phyloP scores from a whole-genome alignment of 2,329 filamentous ascomycete species.

The Akanthomyces dipterigenus region DNA sequence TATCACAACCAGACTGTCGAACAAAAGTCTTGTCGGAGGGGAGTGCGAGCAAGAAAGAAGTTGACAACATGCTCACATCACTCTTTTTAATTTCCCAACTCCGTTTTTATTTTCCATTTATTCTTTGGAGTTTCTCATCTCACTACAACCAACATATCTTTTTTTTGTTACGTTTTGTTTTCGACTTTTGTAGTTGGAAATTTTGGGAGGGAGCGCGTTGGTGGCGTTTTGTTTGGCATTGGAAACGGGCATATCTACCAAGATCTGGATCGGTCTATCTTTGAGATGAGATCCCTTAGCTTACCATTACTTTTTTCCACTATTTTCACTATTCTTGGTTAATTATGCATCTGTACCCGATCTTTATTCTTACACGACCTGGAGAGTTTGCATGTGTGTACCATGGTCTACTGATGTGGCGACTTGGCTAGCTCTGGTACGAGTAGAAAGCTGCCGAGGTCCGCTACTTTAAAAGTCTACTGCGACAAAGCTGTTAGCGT shows the following conservation, averaged over 20 bases:
- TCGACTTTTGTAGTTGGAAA: not conserved
- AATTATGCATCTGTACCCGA: not conserved
- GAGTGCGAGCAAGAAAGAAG: not conserved
- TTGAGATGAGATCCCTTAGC: not conserved
- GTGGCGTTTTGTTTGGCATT: constrained; percentile 8
- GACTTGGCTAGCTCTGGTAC: not conserved
- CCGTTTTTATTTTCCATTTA: constrained; percentile 2
- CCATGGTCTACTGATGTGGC: not conserved
- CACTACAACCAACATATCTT: not conserved
- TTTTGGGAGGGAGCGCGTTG: not conserved
- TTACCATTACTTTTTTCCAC: not conserved
- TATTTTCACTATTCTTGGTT: not conserved
- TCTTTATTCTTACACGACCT: too few species aligned
- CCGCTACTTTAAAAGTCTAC: too few species aligned
- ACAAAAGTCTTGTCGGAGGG: not conserved
- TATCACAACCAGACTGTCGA: not conserved
- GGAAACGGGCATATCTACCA: not conserved
- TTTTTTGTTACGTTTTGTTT: not conserved
- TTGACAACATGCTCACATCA: not conserved
- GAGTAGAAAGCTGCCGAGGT: too few species aligned
- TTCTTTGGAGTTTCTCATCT: not conserved
- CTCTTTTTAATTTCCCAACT: not conserved
- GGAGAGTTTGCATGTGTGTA: not conserved
- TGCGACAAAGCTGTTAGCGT: too few species aligned
- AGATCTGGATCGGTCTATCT: not conserved